Conservation (phyloP, 345 rosid species). For the Camelina sativa region DNA sequence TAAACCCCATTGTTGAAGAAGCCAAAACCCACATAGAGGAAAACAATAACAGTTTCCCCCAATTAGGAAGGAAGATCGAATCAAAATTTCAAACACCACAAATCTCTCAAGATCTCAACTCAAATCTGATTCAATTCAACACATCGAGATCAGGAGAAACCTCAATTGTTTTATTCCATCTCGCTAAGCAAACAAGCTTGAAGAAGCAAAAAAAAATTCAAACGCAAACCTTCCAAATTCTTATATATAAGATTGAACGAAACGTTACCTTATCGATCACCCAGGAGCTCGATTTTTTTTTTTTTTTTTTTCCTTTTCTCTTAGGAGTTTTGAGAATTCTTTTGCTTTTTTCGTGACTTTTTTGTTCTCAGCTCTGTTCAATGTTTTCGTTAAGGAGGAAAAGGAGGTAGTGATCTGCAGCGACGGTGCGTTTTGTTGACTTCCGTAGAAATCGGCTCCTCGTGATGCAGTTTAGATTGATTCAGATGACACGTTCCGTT, state of each 20-base stretch:
- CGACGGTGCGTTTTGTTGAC: conserved; percentile 47
- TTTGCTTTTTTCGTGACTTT: conserved; percentile 3
- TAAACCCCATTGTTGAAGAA: conserved; percentile 28
- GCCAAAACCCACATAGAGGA: conserved; percentile 25
- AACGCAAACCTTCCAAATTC: background rate
- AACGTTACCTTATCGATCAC: conserved; percentile 32
- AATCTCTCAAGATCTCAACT: conserved; percentile 2
- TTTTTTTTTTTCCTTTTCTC: conserved; percentile 9
- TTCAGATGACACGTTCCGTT: conserved; percentile 5
- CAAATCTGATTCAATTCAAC: conserved; percentile 11
- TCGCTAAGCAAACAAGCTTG: too few species aligned
- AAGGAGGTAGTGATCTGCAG: conserved; percentile 31
- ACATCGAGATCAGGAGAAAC: conserved; percentile 25
- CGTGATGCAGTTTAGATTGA: conserved; percentile 26
- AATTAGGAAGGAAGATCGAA: conserved; percentile 9
- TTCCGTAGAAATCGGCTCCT: conserved; percentile 31
- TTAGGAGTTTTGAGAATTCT: conserved; percentile 29
- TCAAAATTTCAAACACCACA: background rate
- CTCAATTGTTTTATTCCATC: background rate
- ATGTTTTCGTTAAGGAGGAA: conserved; percentile 16
- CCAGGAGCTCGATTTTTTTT: conserved; percentile 9
- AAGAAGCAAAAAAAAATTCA: background rate
- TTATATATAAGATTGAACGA: background rate
- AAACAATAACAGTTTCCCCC: background rate
- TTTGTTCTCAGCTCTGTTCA: conserved; percentile 24